phyloP scores from a whole-genome alignment of 2,329 filamentous ascomycete genomes.

The Xylariaceae sp. region DNA sequence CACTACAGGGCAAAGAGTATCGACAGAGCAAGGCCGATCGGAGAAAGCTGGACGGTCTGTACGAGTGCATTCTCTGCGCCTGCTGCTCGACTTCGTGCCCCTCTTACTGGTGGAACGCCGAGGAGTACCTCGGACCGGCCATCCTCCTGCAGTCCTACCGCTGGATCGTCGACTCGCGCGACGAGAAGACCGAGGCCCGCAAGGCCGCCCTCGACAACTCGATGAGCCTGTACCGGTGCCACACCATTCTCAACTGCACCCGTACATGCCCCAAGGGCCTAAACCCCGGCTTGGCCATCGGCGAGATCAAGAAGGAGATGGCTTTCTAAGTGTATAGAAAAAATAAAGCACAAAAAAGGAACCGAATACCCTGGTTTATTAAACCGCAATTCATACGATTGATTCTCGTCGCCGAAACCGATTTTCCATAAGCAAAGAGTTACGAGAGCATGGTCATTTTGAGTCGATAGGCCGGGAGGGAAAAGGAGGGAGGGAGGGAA shows the following conservation, averaged over 20 bases:
- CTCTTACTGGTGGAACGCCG: constrained; percentile 99
- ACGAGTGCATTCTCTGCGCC: constrained; percentile 98
- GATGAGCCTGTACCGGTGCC: constrained; percentile 98
- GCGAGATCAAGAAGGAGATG: constrained; percentile 98
- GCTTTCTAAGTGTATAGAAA: constrained; percentile 41
- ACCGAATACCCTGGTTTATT: background rate
- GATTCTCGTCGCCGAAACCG: background rate
- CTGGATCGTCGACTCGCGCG: constrained; percentile 92
- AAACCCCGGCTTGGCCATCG: constrained; percentile 92
- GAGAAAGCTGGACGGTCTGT: constrained; percentile 93
- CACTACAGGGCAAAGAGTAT: constrained; percentile 75
- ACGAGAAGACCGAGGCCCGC: constrained; percentile 82
- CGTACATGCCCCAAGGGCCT: constrained; percentile 96
- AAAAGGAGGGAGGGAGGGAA: background rate
- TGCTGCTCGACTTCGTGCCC: constrained; percentile 99
- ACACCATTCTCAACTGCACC: constrained; percentile 99
- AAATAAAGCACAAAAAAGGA: background rate
- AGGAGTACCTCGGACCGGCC: constrained; percentile 96
- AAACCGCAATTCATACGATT: background rate
- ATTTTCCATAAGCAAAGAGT: background rate
- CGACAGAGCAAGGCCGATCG: constrained; percentile 88
- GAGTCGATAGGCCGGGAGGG: constrained; percentile 2
- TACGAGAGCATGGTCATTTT: constrained; percentile 2
- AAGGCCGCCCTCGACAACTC: constrained; percentile 93
- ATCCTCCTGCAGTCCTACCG: constrained; percentile 97